Percentiles rank a stretch among this genome's conserved stretches.
Evolutionary conservation across 768 basidiomycete species (phyloP).

Genomic region (Glaciozyma martinii): DNA sequence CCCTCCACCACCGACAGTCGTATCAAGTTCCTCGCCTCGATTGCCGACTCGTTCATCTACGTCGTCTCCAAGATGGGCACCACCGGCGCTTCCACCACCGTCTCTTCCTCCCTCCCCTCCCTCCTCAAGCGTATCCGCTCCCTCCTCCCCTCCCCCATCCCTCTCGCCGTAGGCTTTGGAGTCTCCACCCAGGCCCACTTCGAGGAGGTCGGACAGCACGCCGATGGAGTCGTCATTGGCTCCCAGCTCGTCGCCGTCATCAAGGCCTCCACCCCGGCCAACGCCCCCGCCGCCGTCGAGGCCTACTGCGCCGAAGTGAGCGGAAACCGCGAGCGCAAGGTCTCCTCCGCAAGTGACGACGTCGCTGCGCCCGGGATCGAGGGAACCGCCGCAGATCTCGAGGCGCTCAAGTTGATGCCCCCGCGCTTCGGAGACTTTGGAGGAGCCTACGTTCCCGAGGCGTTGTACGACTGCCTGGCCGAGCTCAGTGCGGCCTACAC

Average conservation of each 20-base stretch:
- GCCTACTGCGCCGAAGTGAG: slow-evolving; percentile 31
- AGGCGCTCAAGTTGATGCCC: slow-evolving; percentile 50
- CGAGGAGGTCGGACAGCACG: slow-evolving; percentile 75
- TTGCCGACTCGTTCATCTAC: slow-evolving; percentile 96
- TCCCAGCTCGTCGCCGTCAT: slow-evolving; percentile 74
- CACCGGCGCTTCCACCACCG: slow-evolving; percentile 76
- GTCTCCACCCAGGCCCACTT: slow-evolving; percentile 85
- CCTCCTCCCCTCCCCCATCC: slow-evolving; percentile 39
- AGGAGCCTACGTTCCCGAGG: slow-evolving; percentile 94
- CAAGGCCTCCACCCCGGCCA: slow-evolving; percentile 47
- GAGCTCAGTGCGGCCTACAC: slow-evolving; percentile 87
- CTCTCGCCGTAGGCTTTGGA: slow-evolving; percentile 93
- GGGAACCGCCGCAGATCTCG: slow-evolving; percentile 9
- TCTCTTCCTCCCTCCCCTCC: slow-evolving; percentile 71
- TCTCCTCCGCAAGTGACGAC: slow-evolving; percentile 9
- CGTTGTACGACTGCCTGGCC: slow-evolving; percentile 79
- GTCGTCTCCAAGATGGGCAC: slow-evolving; percentile 74
- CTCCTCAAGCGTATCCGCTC: slow-evolving; percentile 75
- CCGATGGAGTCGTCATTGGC: slow-evolving; percentile 91
- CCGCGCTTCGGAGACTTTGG: slow-evolving; percentile 89
- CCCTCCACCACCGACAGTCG: slow-evolving; percentile 82
- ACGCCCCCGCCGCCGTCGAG: slow-evolving; percentile 39
- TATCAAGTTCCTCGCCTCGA: slow-evolving; percentile 80
- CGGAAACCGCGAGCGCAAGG: slow-evolving; percentile 14
- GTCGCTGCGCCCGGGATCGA: background rate